These are phyloP conservation scores for Westerdykella aurantiaca DNA, from an alignment of 2,329 filamentous ascomycete genomes.

Conservation along the genomic window DNA sequence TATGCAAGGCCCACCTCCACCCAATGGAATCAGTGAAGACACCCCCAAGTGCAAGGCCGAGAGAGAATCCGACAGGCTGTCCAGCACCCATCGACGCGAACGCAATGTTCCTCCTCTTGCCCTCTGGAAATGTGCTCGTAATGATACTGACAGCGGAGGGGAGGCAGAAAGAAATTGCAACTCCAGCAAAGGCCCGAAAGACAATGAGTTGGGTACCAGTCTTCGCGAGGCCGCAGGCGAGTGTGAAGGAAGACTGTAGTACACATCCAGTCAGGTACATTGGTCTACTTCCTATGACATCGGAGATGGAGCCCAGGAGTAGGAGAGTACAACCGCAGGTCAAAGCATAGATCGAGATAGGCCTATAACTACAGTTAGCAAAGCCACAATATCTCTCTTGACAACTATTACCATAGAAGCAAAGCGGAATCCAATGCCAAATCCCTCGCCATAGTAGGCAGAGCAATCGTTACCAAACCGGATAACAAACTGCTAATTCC, in stretches of 20 bases:
- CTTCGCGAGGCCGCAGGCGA: constrained; percentile 40
- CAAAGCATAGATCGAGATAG: constrained; percentile 36
- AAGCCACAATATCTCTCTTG: constrained; percentile 6
- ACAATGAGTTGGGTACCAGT: constrained; percentile 41
- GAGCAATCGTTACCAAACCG: constrained; percentile 39
- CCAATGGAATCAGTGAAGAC: constrained; percentile 45
- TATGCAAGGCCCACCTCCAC: constrained; percentile 50
- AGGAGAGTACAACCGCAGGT: constrained; percentile 48
- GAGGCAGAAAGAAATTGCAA: constrained; percentile 45
- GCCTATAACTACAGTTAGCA: constrained; percentile 14
- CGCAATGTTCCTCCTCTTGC: constrained; percentile 46
- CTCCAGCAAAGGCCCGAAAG: constrained; percentile 44
- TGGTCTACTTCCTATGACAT: constrained; percentile 45
- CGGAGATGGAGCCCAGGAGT: constrained; percentile 47
- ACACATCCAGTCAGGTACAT: constrained; percentile 46
- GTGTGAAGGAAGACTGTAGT: constrained; percentile 41
- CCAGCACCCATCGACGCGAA: constrained; percentile 48
- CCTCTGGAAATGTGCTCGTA: constrained; percentile 43
- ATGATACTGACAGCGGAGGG: constrained; percentile 48
- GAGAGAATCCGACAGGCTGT: constrained; percentile 48
- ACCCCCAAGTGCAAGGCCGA: constrained; percentile 49
- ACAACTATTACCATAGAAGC: constrained; percentile 21
- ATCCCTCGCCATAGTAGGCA: constrained; percentile 40
- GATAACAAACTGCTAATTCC: constrained; percentile 24
- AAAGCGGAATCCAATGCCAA: constrained; percentile 19